phyloP scores from a whole-genome alignment of 192 early-diverging fungal species.

The Chytriomyces sp. region DNA sequence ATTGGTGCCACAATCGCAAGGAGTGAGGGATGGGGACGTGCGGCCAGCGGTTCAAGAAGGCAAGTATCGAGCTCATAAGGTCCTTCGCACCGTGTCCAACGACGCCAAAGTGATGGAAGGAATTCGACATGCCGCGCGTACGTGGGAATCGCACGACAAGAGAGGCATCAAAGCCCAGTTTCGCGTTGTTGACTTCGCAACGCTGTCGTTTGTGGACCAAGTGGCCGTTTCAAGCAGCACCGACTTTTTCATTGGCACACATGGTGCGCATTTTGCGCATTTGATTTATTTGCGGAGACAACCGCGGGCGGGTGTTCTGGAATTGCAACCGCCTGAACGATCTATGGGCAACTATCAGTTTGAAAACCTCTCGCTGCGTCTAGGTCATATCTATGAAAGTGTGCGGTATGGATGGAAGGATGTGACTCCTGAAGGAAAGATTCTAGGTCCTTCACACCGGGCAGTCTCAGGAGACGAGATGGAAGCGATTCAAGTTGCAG shows the following conservation, averaged over 20 bases:
- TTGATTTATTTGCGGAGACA: constrained; percentile 9
- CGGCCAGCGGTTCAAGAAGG: not conserved
- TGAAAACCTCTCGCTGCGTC: not conserved
- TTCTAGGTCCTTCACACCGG: too few species aligned
- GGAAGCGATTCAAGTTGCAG: too few species aligned
- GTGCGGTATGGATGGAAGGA: not conserved
- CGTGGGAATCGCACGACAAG: not conserved
- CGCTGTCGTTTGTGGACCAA: constrained; percentile 6
- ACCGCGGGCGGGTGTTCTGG: not conserved
- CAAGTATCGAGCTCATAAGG: not conserved
- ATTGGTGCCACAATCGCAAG: too few species aligned
- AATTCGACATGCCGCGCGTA: not conserved
- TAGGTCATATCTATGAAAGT: not conserved
- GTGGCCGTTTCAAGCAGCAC: constrained; percentile 1
- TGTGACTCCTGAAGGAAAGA: too few species aligned
- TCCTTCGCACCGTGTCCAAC: not conserved
- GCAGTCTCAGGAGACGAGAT: too few species aligned
- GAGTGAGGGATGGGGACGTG: too few species aligned
- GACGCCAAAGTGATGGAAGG: not conserved
- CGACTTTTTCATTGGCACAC: constrained; percentile 8
- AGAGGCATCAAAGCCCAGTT: not conserved
- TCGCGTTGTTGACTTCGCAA: constrained; percentile 10
- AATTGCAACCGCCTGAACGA: not conserved
- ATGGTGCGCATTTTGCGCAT: constrained; percentile 5
- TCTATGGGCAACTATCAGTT: not conserved